Base-by-base conservation (phyloP, 768 basidiomycete species). In the Amanita muscaria region DNA sequence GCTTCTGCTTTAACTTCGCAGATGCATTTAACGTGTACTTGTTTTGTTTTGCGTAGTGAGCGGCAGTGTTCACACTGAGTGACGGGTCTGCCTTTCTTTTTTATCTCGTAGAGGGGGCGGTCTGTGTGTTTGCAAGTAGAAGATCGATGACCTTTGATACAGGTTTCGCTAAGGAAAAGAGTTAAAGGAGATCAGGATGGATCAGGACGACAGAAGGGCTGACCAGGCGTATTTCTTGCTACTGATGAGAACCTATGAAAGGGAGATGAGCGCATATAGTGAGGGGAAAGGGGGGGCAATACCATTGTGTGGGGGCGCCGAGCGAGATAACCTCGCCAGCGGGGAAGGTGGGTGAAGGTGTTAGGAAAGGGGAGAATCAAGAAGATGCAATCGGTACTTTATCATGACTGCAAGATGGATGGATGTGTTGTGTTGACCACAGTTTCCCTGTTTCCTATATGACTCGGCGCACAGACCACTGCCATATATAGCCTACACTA, bases 141-240 rank as follows among this genome's bases (percentile, higher is more conserved):
- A 12, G 90, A 92, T 39, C 91, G 79, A 64, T 94, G 90, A 14
- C 90, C 91, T 66, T 91, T 91, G 64, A 92, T 92, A 68, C 91
- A 94, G 53, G 88, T 85, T 69, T 87, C 87, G 63, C 89, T 90
- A 54, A 18, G n/a, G 22, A 42, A 40, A 25, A 49, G 32, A 33
- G 44, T 44, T 48, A 46, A 31, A 45, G 46, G 44, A 44, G 46
- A 34, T n/a, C 44, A 38, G 34, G 32, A 11, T n/a, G n/a, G 16
- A 42, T 12, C n/a, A 16, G n/a, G n/a, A n/a, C n/a, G n/a, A n/a
- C 21, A n/a, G 38, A 12, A 40, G 7, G 5, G 53, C 80, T 25
- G 59, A 87, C 84, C 85, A 88, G 51, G 85, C 85, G 59, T 85
- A 88, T 70, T 88, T 88, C 66, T 80, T 83, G 59, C 71, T 73